A percentile compares a stretch with the other conserved stretches of the same genome.
phyloP scores from a whole-genome alignment of 345 rosid genomes.

The Linum trigynum region DNA sequence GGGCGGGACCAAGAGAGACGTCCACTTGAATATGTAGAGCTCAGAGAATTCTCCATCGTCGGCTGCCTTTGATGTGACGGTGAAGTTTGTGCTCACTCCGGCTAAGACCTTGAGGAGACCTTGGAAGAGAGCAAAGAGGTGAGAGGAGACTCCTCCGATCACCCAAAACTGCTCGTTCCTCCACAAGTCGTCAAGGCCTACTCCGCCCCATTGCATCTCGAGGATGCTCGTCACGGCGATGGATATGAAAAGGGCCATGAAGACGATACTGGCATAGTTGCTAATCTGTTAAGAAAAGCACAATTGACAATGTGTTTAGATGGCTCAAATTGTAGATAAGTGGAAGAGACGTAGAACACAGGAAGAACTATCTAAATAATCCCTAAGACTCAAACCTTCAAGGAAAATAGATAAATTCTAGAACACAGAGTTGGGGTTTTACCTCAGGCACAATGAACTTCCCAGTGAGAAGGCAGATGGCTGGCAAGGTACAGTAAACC shows the following conservation, averaged over 20 bases:
- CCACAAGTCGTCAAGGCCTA: slow-evolving; percentile 1
- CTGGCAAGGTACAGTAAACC: slow-evolving; percentile 7
- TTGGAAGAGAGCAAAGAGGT: slow-evolving; percentile 5
- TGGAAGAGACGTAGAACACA: no score
- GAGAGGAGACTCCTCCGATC: slow-evolving; percentile 1
- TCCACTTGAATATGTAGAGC: slow-evolving; percentile 6
- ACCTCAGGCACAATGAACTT: slow-evolving; percentile 5
- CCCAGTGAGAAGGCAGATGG: slow-evolving; percentile 3
- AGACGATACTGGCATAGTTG: slow-evolving; percentile 3
- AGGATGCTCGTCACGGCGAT: slow-evolving; percentile 1
- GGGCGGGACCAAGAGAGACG: slow-evolving; percentile 2
- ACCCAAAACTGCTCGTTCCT: slow-evolving; percentile 6
- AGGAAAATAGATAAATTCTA: background rate
- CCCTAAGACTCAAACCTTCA: background rate
- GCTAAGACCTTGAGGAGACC: slow-evolving; percentile 5
- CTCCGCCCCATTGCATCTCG: slow-evolving; percentile 6
- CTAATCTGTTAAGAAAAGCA: background rate
- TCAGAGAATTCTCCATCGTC: slow-evolving; percentile 3
- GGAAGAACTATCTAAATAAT: no score
- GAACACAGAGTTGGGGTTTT: background rate
- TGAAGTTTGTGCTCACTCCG: slow-evolving; percentile 4
- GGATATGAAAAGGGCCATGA: slow-evolving; percentile 3
- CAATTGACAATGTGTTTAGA: background rate
- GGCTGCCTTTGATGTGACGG: slow-evolving; percentile 5
- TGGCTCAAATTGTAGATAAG: no score